Conservation (phyloP, 768 basidiomycete species). For the Austroboletus eburneus region DNA sequence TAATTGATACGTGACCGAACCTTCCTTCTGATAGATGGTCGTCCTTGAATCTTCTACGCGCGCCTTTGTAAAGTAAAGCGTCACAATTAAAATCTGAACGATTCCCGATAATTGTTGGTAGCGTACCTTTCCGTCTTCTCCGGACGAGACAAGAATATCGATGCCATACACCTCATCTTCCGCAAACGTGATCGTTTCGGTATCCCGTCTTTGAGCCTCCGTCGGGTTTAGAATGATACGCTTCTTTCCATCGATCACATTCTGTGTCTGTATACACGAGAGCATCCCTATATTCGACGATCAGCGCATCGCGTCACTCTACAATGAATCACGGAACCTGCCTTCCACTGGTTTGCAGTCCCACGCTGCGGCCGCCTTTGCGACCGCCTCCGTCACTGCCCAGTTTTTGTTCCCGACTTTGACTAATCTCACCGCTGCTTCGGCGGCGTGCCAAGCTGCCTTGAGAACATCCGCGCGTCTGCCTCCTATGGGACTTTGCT, state of each 20-base stretch:
- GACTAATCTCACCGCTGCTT: conserved; percentile 85
- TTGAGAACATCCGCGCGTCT: conserved; percentile 87
- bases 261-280: conserved; percentile 91
- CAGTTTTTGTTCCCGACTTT: conserved; percentile 96
- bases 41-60: conserved; percentile 87
- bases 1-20: conserved; percentile 84
- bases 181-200: conserved; percentile 79
- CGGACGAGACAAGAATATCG: conserved; percentile 84
- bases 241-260: conserved; percentile 95
- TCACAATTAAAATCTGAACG: neutral
- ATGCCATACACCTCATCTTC: conserved; percentile 96
- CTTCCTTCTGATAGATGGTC: conserved; percentile 88
- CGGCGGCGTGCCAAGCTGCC: conserved; percentile 91
- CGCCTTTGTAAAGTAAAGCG: conserved; percentile 67
- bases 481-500: conserved; percentile 73
- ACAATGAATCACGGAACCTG: too few relatives aligned
- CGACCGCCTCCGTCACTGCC: conserved; percentile 85
- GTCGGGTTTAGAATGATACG: conserved; percentile 88
- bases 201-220: conserved; percentile 79
- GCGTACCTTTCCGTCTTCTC: conserved; percentile 84
- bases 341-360: conserved; percentile 95
- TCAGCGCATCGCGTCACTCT: neutral
- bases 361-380: conserved; percentile 65
- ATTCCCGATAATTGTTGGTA: neutral
- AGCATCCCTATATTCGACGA: conserved; percentile 71